Base-by-base conservation (phyloP, 1,284 basidiomycete genomes). In the Entoloma clypeatum region DNA sequence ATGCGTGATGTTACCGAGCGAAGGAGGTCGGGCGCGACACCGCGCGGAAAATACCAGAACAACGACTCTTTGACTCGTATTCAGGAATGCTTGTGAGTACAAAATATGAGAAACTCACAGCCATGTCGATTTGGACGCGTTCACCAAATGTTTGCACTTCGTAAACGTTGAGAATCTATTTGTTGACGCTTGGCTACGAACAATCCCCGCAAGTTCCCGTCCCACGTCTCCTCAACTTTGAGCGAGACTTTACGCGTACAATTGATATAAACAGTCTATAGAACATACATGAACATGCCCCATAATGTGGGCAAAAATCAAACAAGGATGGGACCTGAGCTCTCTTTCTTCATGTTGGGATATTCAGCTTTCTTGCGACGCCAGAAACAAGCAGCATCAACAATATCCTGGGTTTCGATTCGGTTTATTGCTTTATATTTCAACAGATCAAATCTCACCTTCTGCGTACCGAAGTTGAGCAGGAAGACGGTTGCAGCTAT, bases 31-130 rank as follows among this genome's bases (percentile, higher is more conserved):
- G 59, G 41, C 74, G 69, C 46, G 70, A 65, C 52, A 72, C 59
- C 34, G 65, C 61, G 49, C 74, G 71, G 46, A 77, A 58, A 55
- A 65, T 56, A 56, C 60, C 57, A 44, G 71, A 63, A 55, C 68
- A 74, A 57, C 74, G 74, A 61, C 67, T 68, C 75, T 76, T 44
- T n/a, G n/a, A n/a, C n/a, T n/a, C n/a, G n/a, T n/a, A n/a, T n/a
- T n/a, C n/a, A n/a, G n/a, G n/a, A n/a, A n/a, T n/a, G n/a, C n/a
- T n/a, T n/a, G n/a, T n/a, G n/a, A n/a, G n/a, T n/a, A n/a, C n/a
- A n/a, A n/a, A n/a, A n/a, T n/a, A n/a, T n/a, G n/a, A n/a, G n/a
- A n/a, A n/a, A n/a, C n/a, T n/a, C n/a, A n/a, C n/a, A n/a, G n/a
- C n/a, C n/a, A n/a, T n/a, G n/a, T n/a, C n/a, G n/a, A n/a, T n/a